Evolutionary conservation across 2,329 filamentous ascomycete genomes (phyloP).

Genomic region (Hyphodiscus sp.): DNA sequence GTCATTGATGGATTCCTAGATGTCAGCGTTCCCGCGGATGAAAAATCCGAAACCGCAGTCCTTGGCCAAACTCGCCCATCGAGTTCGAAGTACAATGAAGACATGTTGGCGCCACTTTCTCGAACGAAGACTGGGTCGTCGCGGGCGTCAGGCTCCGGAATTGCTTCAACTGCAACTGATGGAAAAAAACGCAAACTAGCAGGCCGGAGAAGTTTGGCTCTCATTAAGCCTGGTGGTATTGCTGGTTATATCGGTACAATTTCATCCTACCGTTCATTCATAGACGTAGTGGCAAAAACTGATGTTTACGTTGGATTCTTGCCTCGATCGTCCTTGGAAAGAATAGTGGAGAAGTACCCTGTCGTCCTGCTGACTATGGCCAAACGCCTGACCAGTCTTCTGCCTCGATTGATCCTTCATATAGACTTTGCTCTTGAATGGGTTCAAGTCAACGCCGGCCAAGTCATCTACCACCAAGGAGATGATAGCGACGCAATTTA

Average conservation of each 20-base stretch:
- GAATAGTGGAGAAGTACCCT: constrained; percentile 88
- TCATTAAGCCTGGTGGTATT: constrained; percentile 90
- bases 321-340: constrained; percentile 75
- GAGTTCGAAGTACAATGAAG: constrained; percentile 23
- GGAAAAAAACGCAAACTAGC: constrained; percentile 37
- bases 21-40: constrained; percentile 71
- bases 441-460: constrained; percentile 92
- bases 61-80: constrained; percentile 22
- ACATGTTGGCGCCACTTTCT: constrained; percentile 38
- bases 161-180: constrained; percentile 21
- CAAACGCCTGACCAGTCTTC: constrained; percentile 81
- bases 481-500: constrained; percentile 99
- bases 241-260: constrained; percentile 93
- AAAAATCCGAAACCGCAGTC: constrained; percentile 25
- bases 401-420: constrained; percentile 85
- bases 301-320: constrained; percentile 97
- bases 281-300: constrained; percentile 94
- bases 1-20: constrained; percentile 96
- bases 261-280: constrained; percentile 91
- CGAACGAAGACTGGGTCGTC: constrained; percentile 38
- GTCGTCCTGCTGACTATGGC: constrained; percentile 93
- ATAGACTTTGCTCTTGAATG: constrained; percentile 98
- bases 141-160: constrained; percentile 22
- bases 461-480: constrained; percentile 87
- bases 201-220: constrained; percentile 67